Conservation (phyloP, 2,329 filamentous ascomycete genomes). For the Phaeoacremonium minimum region DNA sequence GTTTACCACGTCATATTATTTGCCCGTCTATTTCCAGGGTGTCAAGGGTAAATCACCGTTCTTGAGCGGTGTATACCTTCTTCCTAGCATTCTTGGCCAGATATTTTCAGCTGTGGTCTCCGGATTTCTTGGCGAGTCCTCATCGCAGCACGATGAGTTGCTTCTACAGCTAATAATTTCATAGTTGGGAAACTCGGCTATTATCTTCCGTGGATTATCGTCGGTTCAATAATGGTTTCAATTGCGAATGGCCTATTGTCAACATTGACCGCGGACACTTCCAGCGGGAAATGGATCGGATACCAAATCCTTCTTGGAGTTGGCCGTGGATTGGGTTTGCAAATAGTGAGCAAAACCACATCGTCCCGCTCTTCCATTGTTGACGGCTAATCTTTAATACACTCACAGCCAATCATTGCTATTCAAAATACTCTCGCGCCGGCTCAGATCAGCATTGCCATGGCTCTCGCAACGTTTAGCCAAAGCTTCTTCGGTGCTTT, state of each 20-base stretch:
- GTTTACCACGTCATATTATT: constrained; percentile 15
- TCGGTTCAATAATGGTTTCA: constrained; percentile 5
- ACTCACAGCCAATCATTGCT: constrained; percentile 15
- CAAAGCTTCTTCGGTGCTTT: constrained; percentile 18
- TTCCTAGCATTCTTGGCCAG: constrained; percentile 5
- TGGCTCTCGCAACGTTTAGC: constrained; percentile 17
- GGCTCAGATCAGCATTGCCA: constrained; percentile 15
- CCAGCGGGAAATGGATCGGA: constrained; percentile 8
- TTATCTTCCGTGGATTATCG: constrained; percentile 11
- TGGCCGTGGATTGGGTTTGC: constrained; percentile 9
- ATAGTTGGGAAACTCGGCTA: constrained; percentile 9
- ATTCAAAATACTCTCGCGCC: constrained; percentile 16
- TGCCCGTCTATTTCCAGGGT: constrained; percentile 5
- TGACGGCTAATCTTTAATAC: too few relatives aligned
- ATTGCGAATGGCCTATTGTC: constrained; percentile 12
- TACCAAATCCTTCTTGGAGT: constrained; percentile 11
- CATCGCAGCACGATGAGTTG: background rate
- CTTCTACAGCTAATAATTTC: background rate
- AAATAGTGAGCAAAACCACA: constrained; percentile 1
- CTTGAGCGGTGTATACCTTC: constrained; percentile 2
- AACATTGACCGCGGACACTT: constrained; percentile 8
- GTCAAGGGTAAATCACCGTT: constrained; percentile 4
- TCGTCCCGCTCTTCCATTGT: background rate
- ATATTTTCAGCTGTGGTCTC: constrained; percentile 1
- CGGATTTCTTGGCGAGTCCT: background rate